Evolutionary conservation across 352 stramenopile species (phyloP).

Genomic region (Phytophthora pistaciae): DNA sequence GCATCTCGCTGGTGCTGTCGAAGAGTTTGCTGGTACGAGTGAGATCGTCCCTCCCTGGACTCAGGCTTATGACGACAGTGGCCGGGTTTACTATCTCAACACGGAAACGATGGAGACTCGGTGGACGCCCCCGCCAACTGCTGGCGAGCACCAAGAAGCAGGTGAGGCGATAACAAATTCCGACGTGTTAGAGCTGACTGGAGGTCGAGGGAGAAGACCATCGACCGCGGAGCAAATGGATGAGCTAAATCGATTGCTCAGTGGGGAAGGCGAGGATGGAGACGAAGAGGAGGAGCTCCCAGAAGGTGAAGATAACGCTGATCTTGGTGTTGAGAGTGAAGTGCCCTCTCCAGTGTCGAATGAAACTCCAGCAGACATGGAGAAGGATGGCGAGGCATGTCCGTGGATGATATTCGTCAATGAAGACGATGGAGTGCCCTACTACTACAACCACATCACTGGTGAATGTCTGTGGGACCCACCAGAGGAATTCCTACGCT

Average conservation of each 20-base stretch:
- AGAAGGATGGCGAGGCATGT: constrained; percentile 18
- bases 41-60: constrained; percentile 40
- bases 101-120: constrained; percentile 59
- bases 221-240: constrained; percentile 76
- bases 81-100: constrained; percentile 64
- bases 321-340: neutral
- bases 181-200: constrained; percentile 14
- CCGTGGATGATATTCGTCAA: constrained; percentile 81
- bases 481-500: constrained; percentile 58
- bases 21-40: neutral
- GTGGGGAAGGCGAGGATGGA: constrained; percentile 43
- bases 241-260: constrained; percentile 63
- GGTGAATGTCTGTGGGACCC: constrained; percentile 75
- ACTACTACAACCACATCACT: constrained; percentile 77
- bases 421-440: constrained; percentile 65
- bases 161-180: neutral
- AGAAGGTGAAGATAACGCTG: constrained; percentile 18
- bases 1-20: constrained; percentile 6
- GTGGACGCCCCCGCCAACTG: constrained; percentile 48
- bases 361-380: neutral
- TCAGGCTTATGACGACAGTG: constrained; percentile 50
- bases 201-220: constrained; percentile 34
- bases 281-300: constrained; percentile 12
- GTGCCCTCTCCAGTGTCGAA: neutral
- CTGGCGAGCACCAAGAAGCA: neutral